Percentiles rank a stretch among this genome's conserved stretches.
Conservation (phyloP, 2,329 filamentous ascomycete species). For the Apiospora phragmitis region DNA sequence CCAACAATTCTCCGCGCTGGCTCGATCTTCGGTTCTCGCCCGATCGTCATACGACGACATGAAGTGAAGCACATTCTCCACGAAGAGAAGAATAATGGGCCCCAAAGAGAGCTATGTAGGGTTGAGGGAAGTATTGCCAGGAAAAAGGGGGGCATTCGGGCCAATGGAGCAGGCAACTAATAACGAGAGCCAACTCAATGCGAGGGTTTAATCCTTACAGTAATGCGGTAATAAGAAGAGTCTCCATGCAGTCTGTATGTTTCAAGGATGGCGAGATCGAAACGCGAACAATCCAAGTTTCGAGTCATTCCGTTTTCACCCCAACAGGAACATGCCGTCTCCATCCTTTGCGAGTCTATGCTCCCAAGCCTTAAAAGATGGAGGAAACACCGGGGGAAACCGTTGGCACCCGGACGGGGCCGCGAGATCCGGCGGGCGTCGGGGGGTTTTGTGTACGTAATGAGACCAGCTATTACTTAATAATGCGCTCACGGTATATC, state of each 20-base stretch:
- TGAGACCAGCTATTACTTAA: conserved; percentile 1
- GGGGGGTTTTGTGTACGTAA: neutral
- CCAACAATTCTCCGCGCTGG: conserved; percentile 5
- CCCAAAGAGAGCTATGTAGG: neutral
- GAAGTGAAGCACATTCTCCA: neutral
- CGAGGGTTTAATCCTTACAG: conserved; percentile 2
- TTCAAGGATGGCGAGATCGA: neutral
- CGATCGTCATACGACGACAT: conserved; percentile 2
- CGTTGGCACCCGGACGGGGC: conserved; percentile 1
- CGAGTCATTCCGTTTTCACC: neutral
- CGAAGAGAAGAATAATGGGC: neutral
- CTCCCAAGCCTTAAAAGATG: neutral
- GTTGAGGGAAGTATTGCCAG: neutral
- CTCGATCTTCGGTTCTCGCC: neutral
- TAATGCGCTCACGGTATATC: conserved; percentile 1
- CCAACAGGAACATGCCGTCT: neutral
- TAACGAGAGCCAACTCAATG: neutral
- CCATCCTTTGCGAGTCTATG: neutral
- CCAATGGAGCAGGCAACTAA: neutral
- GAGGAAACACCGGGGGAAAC: neutral
- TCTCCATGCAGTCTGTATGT: neutral
- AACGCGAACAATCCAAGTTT: neutral
- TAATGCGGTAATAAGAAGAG: neutral
- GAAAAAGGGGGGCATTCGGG: neutral
- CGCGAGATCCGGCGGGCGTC: neutral